Percentiles rank a stretch among this genome's conserved stretches.
Evolutionary conservation across 1,284 basidiomycete genomes (phyloP).

Genomic region (Ceratobasidium sp.): DNA sequence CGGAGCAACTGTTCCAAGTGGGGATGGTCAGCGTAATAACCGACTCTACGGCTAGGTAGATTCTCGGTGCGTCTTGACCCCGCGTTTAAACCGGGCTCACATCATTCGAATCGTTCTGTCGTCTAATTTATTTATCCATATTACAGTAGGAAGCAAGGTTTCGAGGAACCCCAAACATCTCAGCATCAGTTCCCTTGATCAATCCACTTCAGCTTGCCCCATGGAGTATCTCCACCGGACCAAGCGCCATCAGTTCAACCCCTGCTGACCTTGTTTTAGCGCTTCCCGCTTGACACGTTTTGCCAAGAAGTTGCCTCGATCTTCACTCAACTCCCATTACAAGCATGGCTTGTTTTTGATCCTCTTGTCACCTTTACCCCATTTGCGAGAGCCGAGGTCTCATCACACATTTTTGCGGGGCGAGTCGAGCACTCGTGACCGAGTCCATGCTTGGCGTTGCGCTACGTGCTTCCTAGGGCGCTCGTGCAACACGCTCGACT

Average conservation of each 20-base stretch:
- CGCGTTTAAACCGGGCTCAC: slow-evolving; percentile 3
- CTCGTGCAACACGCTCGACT: background rate
- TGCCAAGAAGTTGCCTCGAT: background rate
- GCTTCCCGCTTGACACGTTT: background rate
- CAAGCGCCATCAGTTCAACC: background rate
- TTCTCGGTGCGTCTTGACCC: background rate
- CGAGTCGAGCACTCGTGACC: slow-evolving; percentile 3
- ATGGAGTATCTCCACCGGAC: slow-evolving; percentile 1
- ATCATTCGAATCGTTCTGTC: background rate
- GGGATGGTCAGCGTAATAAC: too few species aligned
- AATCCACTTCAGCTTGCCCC: background rate
- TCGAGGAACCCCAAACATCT: background rate
- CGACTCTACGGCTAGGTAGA: background rate
- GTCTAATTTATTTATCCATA: slow-evolving; percentile 7
- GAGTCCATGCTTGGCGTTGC: too few species aligned
- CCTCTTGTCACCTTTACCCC: slow-evolving; percentile 16
- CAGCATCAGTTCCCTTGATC: too few species aligned
- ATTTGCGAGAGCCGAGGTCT: background rate
- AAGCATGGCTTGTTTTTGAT: background rate
- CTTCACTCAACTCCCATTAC: background rate
- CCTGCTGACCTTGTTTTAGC: background rate
- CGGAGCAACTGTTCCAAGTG: too few species aligned
- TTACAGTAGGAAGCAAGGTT: background rate
- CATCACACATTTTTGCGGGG: background rate
- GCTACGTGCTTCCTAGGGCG: background rate